Conservation (phyloP, 1,284 basidiomycete genomes). For the Ceratobasidium theobromae region DNA sequence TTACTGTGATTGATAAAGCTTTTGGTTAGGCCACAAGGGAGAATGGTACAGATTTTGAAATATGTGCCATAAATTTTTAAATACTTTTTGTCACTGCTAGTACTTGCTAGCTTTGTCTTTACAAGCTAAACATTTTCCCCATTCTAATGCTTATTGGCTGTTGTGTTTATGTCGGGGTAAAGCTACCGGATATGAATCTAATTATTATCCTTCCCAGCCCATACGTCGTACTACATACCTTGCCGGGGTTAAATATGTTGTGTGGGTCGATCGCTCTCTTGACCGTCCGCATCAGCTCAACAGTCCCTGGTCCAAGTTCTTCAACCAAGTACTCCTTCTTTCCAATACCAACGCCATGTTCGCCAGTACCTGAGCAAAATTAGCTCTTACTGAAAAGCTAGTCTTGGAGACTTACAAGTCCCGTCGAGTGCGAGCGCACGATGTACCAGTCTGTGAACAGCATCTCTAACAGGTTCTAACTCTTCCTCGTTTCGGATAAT, state of each 20-base stretch:
- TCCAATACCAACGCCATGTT: slow-evolving; percentile 82
- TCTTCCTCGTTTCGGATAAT: slow-evolving; percentile 42
- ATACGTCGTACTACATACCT: slow-evolving; percentile 44
- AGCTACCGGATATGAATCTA: background rate
- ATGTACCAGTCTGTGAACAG: slow-evolving; percentile 44
- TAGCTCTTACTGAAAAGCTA: background rate
- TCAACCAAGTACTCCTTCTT: slow-evolving; percentile 71
- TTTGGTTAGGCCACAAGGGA: too few relatives aligned
- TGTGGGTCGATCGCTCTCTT: slow-evolving; percentile 73
- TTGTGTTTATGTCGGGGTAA: slow-evolving; percentile 6
- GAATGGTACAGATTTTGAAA: too few relatives aligned
- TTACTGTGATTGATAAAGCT: too few relatives aligned
- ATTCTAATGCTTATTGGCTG: background rate
- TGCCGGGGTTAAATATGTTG: slow-evolving; percentile 79
- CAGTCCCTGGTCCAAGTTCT: slow-evolving; percentile 76
- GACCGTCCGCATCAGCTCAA: slow-evolving; percentile 76
- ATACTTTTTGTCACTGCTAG: background rate
- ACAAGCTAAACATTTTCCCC: background rate
- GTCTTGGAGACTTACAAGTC: slow-evolving; percentile 43
- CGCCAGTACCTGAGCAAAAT: slow-evolving; percentile 61
- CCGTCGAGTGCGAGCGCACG: slow-evolving; percentile 43
- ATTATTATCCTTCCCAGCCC: background rate
- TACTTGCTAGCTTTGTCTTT: too few relatives aligned
- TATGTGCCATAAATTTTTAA: too few relatives aligned
- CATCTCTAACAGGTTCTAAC: slow-evolving; percentile 38